These are phyloP conservation scores for Dothistroma septosporum DNA, from an alignment of 2,329 filamentous ascomycete genomes.

Conservation along the genomic window DNA sequence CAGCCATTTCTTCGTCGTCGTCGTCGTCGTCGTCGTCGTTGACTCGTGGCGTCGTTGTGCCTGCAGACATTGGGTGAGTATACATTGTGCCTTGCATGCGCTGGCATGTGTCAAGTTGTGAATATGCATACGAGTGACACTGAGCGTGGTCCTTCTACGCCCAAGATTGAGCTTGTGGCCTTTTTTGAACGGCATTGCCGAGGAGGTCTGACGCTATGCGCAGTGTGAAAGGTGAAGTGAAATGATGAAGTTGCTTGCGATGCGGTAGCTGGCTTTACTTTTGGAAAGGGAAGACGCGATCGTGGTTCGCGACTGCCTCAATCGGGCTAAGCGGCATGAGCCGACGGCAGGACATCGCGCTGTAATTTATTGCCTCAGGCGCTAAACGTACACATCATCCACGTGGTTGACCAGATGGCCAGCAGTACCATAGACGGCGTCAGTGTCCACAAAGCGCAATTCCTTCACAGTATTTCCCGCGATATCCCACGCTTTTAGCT, in stretches of 20 bases:
- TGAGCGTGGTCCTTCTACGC: slow-evolving; percentile 23
- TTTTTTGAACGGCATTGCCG: slow-evolving; percentile 30
- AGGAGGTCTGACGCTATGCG: neutral
- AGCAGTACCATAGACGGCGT: neutral
- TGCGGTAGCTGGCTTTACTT: neutral
- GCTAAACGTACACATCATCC: neutral
- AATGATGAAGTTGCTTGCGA: neutral
- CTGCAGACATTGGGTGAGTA: slow-evolving; percentile 10
- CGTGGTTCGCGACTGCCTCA: neutral
- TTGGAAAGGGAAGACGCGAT: neutral
- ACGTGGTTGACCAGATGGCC: neutral
- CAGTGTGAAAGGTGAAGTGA: slow-evolving; percentile 4
- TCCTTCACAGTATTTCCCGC: neutral
- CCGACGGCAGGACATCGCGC: neutral
- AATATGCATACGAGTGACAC: slow-evolving; percentile 15
- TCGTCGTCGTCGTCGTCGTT: slow-evolving; percentile 24
- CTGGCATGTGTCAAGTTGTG: neutral
- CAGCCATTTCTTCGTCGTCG: slow-evolving; percentile 33
- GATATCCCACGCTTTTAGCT: neutral
- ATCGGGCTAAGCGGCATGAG: neutral
- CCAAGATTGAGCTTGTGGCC: slow-evolving; percentile 24
- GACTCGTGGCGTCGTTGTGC: slow-evolving; percentile 25
- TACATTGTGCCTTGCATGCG: slow-evolving; percentile 7
- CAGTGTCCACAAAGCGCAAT: neutral
- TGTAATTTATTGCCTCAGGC: neutral